Conservation (phyloP, 345 rosid species). For the Aquilaria yunnanensis region DNA sequence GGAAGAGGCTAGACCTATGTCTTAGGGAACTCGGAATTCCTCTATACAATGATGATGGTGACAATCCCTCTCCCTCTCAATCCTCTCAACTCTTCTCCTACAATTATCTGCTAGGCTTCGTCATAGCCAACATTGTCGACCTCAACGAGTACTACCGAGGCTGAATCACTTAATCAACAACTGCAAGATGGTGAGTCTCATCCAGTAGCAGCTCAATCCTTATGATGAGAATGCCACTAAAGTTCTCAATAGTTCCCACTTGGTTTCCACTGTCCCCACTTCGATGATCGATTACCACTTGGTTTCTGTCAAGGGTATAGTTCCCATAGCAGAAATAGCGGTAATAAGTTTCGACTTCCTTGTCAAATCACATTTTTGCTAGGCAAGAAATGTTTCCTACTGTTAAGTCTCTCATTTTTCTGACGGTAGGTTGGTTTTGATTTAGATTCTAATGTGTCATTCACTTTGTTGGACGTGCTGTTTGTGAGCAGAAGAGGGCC, state of each 20-base stretch:
- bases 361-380: conserved; percentile 63
- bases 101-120: conserved; percentile 53
- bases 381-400: conserved; percentile 26
- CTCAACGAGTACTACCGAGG: conserved; percentile 46
- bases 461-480: conserved; percentile 56
- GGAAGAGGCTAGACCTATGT: no score
- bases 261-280: conserved; percentile 58
- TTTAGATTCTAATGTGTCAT: conserved; percentile 31
- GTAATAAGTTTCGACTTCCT: conserved; percentile 39
- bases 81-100: conserved; percentile 30
- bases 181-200: conserved; percentile 71
- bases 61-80: conserved; percentile 1
- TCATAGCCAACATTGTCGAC: conserved; percentile 69
- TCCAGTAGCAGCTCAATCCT: conserved; percentile 60
- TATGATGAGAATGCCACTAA: conserved; percentile 58
- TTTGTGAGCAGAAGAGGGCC: conserved; percentile 47
- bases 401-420: conserved; percentile 31
- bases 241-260: conserved; percentile 65
- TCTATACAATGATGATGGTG: background rate
- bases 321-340: conserved; percentile 40
- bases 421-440: conserved; percentile 46
- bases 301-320: conserved; percentile 65
- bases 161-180: conserved; percentile 35
- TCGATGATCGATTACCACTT: conserved; percentile 49
- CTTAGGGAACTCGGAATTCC: background rate